Percentiles rank a stretch among this genome's conserved stretches.
These are phyloP conservation scores for Tripidium arundinaceum DNA, from an alignment of 202 grass and related monocot species.

Conservation along the genomic window DNA sequence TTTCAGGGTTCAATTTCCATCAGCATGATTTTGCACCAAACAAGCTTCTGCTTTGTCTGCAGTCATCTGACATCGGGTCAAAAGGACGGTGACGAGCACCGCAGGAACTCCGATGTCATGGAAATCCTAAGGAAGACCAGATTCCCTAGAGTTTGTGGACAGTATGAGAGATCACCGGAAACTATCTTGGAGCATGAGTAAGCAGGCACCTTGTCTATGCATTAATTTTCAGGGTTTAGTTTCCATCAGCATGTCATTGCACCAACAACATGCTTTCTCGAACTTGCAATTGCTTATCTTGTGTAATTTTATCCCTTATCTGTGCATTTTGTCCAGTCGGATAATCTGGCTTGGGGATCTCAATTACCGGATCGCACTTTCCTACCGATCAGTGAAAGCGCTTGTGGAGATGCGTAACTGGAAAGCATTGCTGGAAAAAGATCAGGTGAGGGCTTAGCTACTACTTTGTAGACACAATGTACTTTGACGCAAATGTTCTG, in stretches of 20 bases:
- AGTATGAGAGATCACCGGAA: conserved; percentile 73
- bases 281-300: background rate
- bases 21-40: conserved; percentile 96
- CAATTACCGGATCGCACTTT: conserved; percentile 85
- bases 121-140: conserved; percentile 82
- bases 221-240: background rate
- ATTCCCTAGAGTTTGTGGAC: conserved; percentile 68
- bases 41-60: conserved; percentile 97
- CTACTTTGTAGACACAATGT: conserved; percentile 11
- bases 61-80: conserved; percentile 91
- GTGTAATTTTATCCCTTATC: background rate
- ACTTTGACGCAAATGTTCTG: background rate
- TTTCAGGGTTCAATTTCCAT: conserved; percentile 87
- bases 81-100: conserved; percentile 79
- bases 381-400: conserved; percentile 79
- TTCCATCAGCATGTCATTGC: background rate
- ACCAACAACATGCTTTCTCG: background rate
- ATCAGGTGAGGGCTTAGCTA: conserved; percentile 56
- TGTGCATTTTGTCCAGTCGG: conserved; percentile 36
- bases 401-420: conserved; percentile 94
- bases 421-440: conserved; percentile 95
- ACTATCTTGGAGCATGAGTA: conserved; percentile 90
- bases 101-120: conserved; percentile 78
- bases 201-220: conserved; percentile 6
- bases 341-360: conserved; percentile 91